A percentile compares a stretch with the other conserved stretches of the same genome.
Evolutionary conservation across 2,329 filamentous ascomycete species (phyloP).

Genomic region (Cordyceps cateniannulata): DNA sequence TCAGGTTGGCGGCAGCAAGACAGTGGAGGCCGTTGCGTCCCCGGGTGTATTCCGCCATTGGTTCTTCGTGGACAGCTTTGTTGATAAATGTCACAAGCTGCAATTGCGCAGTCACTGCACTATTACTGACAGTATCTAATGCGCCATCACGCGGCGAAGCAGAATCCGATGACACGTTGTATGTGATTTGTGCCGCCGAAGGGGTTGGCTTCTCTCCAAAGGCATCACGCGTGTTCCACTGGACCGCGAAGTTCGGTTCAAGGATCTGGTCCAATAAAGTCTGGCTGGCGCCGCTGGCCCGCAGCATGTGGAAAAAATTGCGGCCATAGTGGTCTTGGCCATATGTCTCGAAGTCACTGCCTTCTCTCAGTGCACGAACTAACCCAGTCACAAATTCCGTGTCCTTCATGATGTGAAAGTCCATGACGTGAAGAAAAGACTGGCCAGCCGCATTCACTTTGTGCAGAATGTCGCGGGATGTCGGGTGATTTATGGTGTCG

Average conservation of each 20-base stretch:
- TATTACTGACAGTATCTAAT: conserved; percentile 21
- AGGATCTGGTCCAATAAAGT: conserved; percentile 27
- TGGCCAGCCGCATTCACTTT: conserved; percentile 38
- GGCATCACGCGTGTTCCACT: conserved; percentile 40
- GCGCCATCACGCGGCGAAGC: conserved; percentile 13
- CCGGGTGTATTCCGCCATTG: conserved; percentile 27
- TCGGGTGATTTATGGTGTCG: conserved; percentile 18
- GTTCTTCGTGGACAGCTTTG: conserved; percentile 26
- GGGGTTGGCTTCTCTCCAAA: conserved; percentile 28
- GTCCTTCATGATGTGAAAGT: conserved; percentile 27
- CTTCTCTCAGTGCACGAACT: conserved; percentile 15
- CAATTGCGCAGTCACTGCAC: conserved; percentile 15
- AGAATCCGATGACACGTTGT: conserved; percentile 17
- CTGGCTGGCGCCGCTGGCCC: conserved; percentile 22
- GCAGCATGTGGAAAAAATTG: conserved; percentile 43
- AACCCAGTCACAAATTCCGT: conserved; percentile 24
- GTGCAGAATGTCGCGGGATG: conserved; percentile 6
- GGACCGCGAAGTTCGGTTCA: conserved; percentile 24
- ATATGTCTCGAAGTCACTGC: conserved; percentile 26
- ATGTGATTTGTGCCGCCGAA: not conserved
- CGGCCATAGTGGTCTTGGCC: conserved; percentile 45
- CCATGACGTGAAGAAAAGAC: conserved; percentile 42
- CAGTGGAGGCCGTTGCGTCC: conserved; percentile 54
- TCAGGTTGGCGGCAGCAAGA: conserved; percentile 48
- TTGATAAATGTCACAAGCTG: conserved; percentile 32